Conservation (phyloP, 2,329 filamentous ascomycete species). For the Fusarium pseudoanthophilum region DNA sequence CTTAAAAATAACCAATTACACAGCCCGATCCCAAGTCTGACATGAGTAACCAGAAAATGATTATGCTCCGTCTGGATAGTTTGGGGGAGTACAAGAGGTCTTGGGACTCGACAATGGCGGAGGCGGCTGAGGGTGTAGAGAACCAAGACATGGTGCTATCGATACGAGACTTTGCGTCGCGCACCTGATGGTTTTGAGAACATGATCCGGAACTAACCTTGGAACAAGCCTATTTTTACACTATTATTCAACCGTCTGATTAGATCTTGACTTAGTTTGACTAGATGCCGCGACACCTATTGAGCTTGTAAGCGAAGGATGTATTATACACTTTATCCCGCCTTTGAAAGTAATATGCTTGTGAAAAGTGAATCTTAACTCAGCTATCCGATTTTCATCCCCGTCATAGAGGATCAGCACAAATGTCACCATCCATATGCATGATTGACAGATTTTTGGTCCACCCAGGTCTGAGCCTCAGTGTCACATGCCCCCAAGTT, state of each 20-base stretch:
- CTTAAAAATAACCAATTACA: background rate
- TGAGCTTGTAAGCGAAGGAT: background rate
- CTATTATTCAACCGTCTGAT: background rate
- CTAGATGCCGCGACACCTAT: background rate
- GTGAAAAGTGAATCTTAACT: background rate
- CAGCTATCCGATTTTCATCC: background rate
- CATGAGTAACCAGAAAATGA: no score
- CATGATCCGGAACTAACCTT: background rate
- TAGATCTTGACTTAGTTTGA: background rate
- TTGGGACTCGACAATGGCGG: background rate
- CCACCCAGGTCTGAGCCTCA: background rate
- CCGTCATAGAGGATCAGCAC: background rate
- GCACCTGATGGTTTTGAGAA: background rate
- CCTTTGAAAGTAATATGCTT: background rate
- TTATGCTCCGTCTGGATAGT: background rate
- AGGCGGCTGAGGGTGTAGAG: conserved; percentile 2
- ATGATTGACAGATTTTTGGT: background rate
- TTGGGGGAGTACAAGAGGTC: background rate
- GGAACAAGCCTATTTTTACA: background rate
- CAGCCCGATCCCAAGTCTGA: no score
- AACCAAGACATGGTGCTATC: background rate
- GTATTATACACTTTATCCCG: background rate
- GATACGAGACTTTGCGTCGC: background rate
- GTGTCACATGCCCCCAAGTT: background rate
- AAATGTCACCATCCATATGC: background rate